A percentile compares a stretch with the other conserved stretches of the same genome.
phyloP scores from a whole-genome alignment of 331 rosid species.

The Acacia pycnantha region DNA sequence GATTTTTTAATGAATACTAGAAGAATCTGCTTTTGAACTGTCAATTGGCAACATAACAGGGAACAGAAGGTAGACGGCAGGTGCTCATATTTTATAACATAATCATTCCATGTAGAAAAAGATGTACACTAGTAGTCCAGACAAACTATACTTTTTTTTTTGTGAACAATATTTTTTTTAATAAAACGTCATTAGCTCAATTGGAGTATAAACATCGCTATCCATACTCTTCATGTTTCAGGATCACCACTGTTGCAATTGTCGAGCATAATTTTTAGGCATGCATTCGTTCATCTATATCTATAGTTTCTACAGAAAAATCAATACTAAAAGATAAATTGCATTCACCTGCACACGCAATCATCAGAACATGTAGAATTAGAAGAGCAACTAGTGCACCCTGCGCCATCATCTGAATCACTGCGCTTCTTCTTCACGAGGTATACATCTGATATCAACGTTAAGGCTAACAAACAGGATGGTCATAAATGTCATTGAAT shows the following conservation, averaged over 20 bases:
- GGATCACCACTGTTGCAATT: constrained; percentile 2
- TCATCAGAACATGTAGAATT: constrained; percentile 61
- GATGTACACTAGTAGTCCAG: not conserved
- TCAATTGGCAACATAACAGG: not conserved
- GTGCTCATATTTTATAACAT: not conserved
- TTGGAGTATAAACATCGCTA: constrained; percentile 13
- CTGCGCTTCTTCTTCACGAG: constrained; percentile 89
- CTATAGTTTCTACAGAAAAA: not conserved
- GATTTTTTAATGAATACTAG: not conserved
- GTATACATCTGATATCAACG: constrained; percentile 57
- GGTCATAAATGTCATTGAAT: constrained; percentile 5
- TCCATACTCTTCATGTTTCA: not conserved
- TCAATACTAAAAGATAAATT: not conserved
- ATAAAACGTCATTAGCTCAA: constrained; percentile 1
- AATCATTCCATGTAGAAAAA: not conserved
- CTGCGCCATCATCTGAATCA: constrained; percentile 64
- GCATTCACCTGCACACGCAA: constrained; percentile 88
- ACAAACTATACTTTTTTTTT: not conserved
- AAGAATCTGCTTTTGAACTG: not conserved
- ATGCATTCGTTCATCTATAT: not conserved
- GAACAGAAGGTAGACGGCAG: not conserved
- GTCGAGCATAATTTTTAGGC: not conserved
- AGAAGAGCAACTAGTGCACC: constrained; percentile 70
- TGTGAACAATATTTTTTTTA: not conserved
- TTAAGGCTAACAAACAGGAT: constrained; percentile 45